Evolutionary conservation across 306 rosid genomes (phyloP), one percentile per base, ranked within the genome.

Genomic region (Crotalaria pallida): DNA sequence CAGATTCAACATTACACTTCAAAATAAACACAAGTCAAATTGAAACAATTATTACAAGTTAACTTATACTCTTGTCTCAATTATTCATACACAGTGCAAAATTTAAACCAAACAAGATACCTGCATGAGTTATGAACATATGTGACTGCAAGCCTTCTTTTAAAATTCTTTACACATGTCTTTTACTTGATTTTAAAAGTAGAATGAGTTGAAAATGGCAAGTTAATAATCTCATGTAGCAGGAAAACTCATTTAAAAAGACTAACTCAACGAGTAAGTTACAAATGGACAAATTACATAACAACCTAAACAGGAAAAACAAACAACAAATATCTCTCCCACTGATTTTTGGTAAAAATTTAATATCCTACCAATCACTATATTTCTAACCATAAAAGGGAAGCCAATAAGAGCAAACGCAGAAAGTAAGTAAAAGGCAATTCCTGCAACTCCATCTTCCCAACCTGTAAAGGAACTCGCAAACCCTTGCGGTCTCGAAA

Each of bases 401-500:
- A 68, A 64, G 40, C 27, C 47, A 56, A 60, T 44, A 69, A 34
- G 29, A 69, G 69, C 64, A 74, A 72, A 69, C 55, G 82, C 84
- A 56, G 83, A 74, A 73, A 41, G 62, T 9, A 70, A 55, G 27
- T 79, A 56, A 72, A 76, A 75, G 41, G 69, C 75, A 52, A 67
- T 49, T 65, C 63, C 83, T 44, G 73, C 80, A 57, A 75, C 69
- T 76, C 78, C 77, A 70, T 77, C 84, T 69, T 69, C 86, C 77
- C 76, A 22, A 33, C 6, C 69, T 78, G 43, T 41, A 33, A 66
- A 58, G 23, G 11, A 72, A 78, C 43, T 62, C 22, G 31, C 41
- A 16, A 29, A 36, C 16, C 47, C 64, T 12, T 33, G 50, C 5
- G 10, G 9, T 77, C 45, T 4, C 47, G 52, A 15, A 65, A 78